Evolutionary conservation across 2,329 filamentous ascomycete species (phyloP).

Genomic region (Ceratocystis alfenasii): DNA sequence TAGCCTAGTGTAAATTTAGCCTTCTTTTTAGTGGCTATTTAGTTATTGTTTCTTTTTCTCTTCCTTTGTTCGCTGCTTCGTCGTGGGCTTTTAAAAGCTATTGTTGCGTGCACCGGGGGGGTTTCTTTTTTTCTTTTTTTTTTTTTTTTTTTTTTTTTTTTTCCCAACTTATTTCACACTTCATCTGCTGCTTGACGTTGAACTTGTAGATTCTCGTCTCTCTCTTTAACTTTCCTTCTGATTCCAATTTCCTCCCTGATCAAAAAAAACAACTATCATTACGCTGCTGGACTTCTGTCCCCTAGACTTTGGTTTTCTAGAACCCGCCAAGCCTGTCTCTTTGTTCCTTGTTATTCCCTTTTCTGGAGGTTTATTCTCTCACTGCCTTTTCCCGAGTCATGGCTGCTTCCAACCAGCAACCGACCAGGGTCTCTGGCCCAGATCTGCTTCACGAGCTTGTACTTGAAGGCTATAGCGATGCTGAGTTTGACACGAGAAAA

Average conservation of each 20-base stretch:
- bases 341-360: neutral
- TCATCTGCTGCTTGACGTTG: neutral
- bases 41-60: neutral
- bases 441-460: slow-evolving; percentile 49
- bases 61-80: neutral
- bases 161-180: too few relatives aligned
- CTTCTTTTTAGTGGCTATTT: neutral
- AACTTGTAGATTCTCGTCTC: too few relatives aligned
- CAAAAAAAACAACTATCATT: too few relatives aligned
- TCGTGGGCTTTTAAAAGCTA: neutral
- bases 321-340: neutral
- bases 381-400: neutral
- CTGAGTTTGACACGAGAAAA: neutral
- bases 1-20: neutral
- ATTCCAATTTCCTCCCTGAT: neutral
- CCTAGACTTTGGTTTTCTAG: neutral
- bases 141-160: neutral
- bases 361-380: neutral
- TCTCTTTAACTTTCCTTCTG: neutral
- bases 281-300: too few relatives aligned
- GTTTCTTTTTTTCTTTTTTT: neutral
- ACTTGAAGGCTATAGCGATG: neutral
- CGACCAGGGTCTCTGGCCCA: slow-evolving; percentile 34
- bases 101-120: too few relatives aligned
- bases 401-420: slow-evolving; percentile 32